These are phyloP conservation scores for Zygotorulaspora sp. DNA, from an alignment of 805 yeast species.

Conservation along the genomic window DNA sequence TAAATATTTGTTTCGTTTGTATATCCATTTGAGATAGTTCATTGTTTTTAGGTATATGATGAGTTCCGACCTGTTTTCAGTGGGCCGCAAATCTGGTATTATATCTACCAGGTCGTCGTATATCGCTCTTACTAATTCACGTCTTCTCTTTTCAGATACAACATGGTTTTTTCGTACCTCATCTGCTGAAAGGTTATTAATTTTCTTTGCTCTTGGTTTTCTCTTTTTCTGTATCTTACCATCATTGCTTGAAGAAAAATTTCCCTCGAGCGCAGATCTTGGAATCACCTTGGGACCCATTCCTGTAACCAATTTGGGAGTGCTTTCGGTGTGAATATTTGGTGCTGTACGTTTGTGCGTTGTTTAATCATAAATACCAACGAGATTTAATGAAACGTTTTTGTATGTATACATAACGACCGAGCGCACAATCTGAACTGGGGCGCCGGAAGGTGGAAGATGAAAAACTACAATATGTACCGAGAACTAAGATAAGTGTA, in stretches of 20 bases:
- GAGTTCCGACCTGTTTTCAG: conserved; percentile 77
- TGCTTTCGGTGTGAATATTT: no score
- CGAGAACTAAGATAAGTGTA: no score
- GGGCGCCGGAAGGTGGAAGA: no score
- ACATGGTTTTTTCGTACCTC: conserved; percentile 62
- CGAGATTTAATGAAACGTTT: no score
- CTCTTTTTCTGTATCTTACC: conserved; percentile 13
- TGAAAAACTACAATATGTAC: no score
- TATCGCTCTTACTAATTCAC: conserved; percentile 79
- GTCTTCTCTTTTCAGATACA: conserved; percentile 79
- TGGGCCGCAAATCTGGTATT: conserved; percentile 66
- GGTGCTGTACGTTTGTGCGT: no score
- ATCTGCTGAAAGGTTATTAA: conserved; percentile 30
- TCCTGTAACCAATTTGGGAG: no score
- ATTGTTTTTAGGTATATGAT: conserved; percentile 63
- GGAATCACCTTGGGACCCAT: no score
- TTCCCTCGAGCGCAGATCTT: no score
- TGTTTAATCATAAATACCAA: no score
- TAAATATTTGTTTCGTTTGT: conserved; percentile 46
- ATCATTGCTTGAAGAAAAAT: neutral
- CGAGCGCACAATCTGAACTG: no score
- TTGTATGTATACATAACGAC: no score
- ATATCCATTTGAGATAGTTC: conserved; percentile 49
- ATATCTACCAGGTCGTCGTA: conserved; percentile 70
- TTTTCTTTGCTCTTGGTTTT: conserved; percentile 16